phyloP scores from a whole-genome alignment of 345 rosid species.

The Schrenkiella parvula region DNA sequence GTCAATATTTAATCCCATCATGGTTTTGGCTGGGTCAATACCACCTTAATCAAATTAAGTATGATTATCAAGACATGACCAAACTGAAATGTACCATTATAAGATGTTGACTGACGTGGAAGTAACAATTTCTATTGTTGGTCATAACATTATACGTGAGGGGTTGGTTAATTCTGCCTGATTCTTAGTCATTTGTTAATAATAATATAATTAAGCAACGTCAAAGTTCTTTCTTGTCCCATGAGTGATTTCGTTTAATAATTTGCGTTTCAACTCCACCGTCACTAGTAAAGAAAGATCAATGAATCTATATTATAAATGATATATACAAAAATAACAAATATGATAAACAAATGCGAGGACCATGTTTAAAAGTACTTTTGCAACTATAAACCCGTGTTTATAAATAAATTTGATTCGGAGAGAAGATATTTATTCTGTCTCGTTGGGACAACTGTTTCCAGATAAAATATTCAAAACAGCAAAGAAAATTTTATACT shows the following conservation, averaged over 20 bases:
- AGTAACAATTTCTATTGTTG: conserved; percentile 1
- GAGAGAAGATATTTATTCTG: conserved; percentile 19
- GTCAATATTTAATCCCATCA: not conserved
- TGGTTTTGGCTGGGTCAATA: not conserved
- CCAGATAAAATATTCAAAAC: conserved; percentile 7
- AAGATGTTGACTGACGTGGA: conserved; percentile 8
- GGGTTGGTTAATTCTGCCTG: not conserved
- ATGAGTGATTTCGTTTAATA: not conserved
- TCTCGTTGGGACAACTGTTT: conserved; percentile 28
- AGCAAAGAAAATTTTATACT: conserved; percentile 11
- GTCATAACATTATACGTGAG: conserved; percentile 8
- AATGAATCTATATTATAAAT: not conserved
- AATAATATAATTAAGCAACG: conserved; percentile 1
- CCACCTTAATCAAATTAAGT: not conserved
- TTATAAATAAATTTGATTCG: conserved; percentile 11
- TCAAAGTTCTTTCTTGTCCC: not conserved
- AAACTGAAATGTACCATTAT: not conserved
- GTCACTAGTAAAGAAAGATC: not conserved
- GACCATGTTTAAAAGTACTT: not conserved
- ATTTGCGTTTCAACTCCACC: conserved; percentile 2
- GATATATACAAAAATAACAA: not conserved
- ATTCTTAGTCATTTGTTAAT: not conserved
- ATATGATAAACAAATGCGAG: not conserved
- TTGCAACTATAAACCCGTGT: conserved; percentile 16
- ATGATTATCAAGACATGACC: conserved; percentile 19